Conservation (phyloP, 2,329 filamentous ascomycete genomes). For the Proliferodiscus dingleyae region DNA sequence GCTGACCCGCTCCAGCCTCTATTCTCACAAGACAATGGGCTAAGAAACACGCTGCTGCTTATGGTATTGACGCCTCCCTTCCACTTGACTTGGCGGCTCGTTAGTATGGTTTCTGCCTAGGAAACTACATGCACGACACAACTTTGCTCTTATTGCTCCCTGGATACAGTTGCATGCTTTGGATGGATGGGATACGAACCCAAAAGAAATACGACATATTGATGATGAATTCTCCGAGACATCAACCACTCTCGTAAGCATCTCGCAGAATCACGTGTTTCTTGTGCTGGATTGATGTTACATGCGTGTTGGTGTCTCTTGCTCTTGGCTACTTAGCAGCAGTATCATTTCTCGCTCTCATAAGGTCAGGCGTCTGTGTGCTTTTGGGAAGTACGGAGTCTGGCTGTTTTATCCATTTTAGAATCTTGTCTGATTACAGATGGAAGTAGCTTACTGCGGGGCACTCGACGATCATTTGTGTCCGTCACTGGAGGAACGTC, state of each 20-base stretch:
- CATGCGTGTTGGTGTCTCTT: conserved; percentile 14
- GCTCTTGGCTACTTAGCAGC: conserved; percentile 20
- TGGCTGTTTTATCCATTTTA: conserved; percentile 19
- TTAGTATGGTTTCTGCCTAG: conserved; percentile 22
- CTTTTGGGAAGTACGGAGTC: conserved; percentile 24
- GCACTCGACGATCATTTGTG: conserved; percentile 8
- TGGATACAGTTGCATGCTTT: conserved; percentile 30
- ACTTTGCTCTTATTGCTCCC: conserved; percentile 26
- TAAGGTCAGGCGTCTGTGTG: conserved; percentile 23
- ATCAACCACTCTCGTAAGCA: conserved; percentile 15
- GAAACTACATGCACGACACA: conserved; percentile 21
- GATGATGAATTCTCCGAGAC: conserved; percentile 23
- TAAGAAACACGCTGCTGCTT: conserved; percentile 65
- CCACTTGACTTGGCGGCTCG: conserved; percentile 27
- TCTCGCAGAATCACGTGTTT: conserved; percentile 17
- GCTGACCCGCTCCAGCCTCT: conserved; percentile 57
- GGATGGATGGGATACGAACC: conserved; percentile 32
- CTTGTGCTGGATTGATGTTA: conserved; percentile 15
- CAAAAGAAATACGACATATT: conserved; percentile 29
- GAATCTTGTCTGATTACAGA: conserved; percentile 19
- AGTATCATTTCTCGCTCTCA: conserved; percentile 22
- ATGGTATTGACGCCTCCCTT: conserved; percentile 42
- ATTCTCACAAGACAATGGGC: conserved; percentile 91
- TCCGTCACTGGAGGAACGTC: conserved; percentile 6
- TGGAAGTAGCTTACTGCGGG: conserved; percentile 2